Evolutionary conservation across 176 grass and related monocot genomes (phyloP).

Genomic region (Calamus simplicifolius): DNA sequence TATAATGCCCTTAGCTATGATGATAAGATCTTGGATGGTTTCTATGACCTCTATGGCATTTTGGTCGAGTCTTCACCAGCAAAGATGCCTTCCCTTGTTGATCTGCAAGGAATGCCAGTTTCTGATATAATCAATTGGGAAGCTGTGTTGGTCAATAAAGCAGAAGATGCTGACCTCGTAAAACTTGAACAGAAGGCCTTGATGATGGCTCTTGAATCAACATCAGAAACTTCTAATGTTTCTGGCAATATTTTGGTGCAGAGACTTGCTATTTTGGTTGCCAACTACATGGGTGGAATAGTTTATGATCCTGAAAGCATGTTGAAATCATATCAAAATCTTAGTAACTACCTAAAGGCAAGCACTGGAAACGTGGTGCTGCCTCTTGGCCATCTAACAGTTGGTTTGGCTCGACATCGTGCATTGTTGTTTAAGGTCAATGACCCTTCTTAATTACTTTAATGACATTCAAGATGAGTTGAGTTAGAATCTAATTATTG

Average conservation of each 20-base stretch:
- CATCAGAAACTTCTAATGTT: slow-evolving; percentile 42
- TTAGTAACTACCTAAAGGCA: slow-evolving; percentile 46
- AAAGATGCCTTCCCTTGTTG: slow-evolving; percentile 70
- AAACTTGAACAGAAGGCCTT: slow-evolving; percentile 63
- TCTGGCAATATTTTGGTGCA: slow-evolving; percentile 60
- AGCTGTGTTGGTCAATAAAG: slow-evolving; percentile 77
- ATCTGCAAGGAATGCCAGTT: slow-evolving; percentile 46
- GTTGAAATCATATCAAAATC: slow-evolving; percentile 42
- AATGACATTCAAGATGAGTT: no score
- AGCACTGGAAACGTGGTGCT: slow-evolving; percentile 55
- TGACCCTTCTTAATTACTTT: background rate
- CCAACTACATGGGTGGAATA: slow-evolving; percentile 84
- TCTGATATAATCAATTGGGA: slow-evolving; percentile 70
- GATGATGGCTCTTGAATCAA: slow-evolving; percentile 38
- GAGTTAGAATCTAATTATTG: no score
- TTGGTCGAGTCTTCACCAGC: slow-evolving; percentile 32
- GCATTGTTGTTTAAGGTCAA: slow-evolving; percentile 95
- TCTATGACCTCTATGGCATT: slow-evolving; percentile 81
- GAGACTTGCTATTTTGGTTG: slow-evolving; percentile 66
- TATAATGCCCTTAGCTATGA: slow-evolving; percentile 87
- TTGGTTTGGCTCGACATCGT: slow-evolving; percentile 87
- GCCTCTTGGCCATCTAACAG: slow-evolving; percentile 70
- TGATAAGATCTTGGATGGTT: slow-evolving; percentile 87
- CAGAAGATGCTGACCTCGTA: slow-evolving; percentile 70
- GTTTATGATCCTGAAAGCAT: slow-evolving; percentile 64